Conservation (phyloP, 768 basidiomycete genomes). For the Russula earlei region DNA sequence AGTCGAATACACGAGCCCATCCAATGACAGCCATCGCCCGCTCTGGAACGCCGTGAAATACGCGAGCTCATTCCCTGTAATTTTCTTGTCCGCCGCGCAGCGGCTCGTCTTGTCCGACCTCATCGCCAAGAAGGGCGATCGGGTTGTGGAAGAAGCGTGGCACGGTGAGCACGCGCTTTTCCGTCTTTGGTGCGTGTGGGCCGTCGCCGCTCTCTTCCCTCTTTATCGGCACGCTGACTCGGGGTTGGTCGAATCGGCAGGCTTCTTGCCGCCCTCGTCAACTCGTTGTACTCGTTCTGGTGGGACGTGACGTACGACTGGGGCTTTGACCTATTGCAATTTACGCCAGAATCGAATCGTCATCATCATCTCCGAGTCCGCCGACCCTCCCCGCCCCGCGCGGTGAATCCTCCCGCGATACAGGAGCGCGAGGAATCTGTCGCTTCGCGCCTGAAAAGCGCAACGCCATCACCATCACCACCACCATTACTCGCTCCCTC, state of each 20-base stretch:
- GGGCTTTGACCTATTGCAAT: conserved; percentile 73
- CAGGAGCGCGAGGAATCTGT: conserved; percentile 29
- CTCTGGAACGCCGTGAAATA: conserved; percentile 93
- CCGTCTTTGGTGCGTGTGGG: conserved; percentile 56
- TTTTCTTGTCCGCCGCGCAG: conserved; percentile 88
- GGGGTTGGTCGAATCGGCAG: conserved; percentile 30
- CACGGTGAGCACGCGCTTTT: conserved; percentile 72
- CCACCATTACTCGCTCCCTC: neutral
- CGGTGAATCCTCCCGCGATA: conserved; percentile 38
- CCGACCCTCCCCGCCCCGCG: conserved; percentile 30
- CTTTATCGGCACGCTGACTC: neutral
- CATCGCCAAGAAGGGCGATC: conserved; percentile 38
- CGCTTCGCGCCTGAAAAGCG: conserved; percentile 13
- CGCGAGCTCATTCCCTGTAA: conserved; percentile 92
- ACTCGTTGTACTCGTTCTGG: conserved; percentile 95
- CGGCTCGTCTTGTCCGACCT: conserved; percentile 57
- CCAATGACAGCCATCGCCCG: conserved; percentile 59
- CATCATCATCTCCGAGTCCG: too few species aligned
- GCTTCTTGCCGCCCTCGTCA: conserved; percentile 76
- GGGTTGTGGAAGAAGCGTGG: conserved; percentile 43
- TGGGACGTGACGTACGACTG: conserved; percentile 99
- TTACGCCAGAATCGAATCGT: conserved; percentile 7
- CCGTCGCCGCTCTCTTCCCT: neutral
- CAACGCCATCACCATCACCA: neutral
- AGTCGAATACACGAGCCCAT: conserved; percentile 61